These are phyloP conservation scores for Mycosphaerella sp. DNA, from an alignment of 2,329 filamentous ascomycete species.

Conservation along the genomic window DNA sequence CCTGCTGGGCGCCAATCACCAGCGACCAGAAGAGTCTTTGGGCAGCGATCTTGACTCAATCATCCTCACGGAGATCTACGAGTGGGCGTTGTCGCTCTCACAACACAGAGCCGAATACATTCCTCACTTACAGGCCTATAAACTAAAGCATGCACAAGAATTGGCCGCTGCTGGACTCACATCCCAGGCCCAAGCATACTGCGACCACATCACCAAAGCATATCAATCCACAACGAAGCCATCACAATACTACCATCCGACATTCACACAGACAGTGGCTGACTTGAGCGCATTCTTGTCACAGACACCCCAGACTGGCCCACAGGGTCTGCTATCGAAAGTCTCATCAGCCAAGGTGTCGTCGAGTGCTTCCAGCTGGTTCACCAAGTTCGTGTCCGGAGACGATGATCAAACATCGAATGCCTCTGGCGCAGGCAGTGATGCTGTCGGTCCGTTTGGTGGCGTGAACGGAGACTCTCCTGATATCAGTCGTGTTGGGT, in stretches of 20 bases:
- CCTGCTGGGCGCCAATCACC: conserved; percentile 78
- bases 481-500: conserved; percentile 50
- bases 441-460: conserved; percentile 56
- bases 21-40: conserved; percentile 56
- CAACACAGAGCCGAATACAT: conserved; percentile 43
- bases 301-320: conserved; percentile 63
- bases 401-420: conserved; percentile 65
- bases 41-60: conserved; percentile 76
- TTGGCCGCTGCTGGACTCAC: conserved; percentile 78
- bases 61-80: conserved; percentile 93
- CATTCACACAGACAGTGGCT: conserved; percentile 69
- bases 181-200: conserved; percentile 83
- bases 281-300: conserved; percentile 78
- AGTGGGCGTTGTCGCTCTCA: conserved; percentile 73
- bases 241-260: conserved; percentile 76
- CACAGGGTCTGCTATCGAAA: conserved; percentile 85
- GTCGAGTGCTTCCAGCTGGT: conserved; percentile 80
- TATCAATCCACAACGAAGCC: conserved; percentile 75
- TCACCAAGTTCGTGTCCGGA: conserved; percentile 93
- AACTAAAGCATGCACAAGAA: conserved; percentile 76
- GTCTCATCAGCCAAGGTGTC: conserved; percentile 95
- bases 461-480: conserved; percentile 62
- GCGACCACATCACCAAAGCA: conserved; percentile 69
- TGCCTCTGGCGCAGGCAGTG: conserved; percentile 41
- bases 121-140: conserved; percentile 84